Base-by-base conservation (phyloP, 2,329 filamentous ascomycete genomes). In the Neophaeococcomyces mojaviensis region DNA sequence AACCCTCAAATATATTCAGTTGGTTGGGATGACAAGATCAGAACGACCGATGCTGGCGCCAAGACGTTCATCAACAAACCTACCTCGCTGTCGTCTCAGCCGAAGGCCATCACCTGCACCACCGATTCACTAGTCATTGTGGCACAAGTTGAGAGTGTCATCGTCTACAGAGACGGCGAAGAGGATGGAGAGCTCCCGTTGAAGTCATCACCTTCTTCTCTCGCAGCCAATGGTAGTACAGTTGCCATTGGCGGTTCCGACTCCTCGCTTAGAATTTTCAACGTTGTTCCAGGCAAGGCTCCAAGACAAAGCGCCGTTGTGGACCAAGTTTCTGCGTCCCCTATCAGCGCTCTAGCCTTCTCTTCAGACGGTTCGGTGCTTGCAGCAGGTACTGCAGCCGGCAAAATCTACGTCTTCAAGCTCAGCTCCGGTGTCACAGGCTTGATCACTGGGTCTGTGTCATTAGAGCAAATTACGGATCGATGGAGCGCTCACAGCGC, bases 1-100 rank as follows among this genome's bases (percentile, higher is more conserved):
- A 57, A 60, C 37, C 66, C 80, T 28, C 76, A 80, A 54, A 78
- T 88, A n/a, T 89, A 86, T 68, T 90, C 83, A 59, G 85, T 90
- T 44, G 89, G 83, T 52, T 98, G 90, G 92, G 92, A 98, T 61
- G 92, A 98, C 64, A 88, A 83, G 1, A 72, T 97, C 30, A 83
- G 88, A 51, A 83, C 78, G 35, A 75, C 94, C 30, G 88, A 94
- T 54, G 75, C 84, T 48, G 75, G 80, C 1, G 79, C 82, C 43
- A 83, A 80, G 58, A 86, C 82, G 0, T 96, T 94, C 63, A 74
- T 82, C 4, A 87, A 85, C 46, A 73, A 75, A 40, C 72, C 79
- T 1, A 68, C 75, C 26, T 82, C 84, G 60, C 76, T 94, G 16
- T 73, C 78, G 2, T 83, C 82, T 15, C 92, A 97, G 60, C 92